Conservation (phyloP, 1,284 basidiomycete genomes). For the Exsudoporus floridanus region DNA sequence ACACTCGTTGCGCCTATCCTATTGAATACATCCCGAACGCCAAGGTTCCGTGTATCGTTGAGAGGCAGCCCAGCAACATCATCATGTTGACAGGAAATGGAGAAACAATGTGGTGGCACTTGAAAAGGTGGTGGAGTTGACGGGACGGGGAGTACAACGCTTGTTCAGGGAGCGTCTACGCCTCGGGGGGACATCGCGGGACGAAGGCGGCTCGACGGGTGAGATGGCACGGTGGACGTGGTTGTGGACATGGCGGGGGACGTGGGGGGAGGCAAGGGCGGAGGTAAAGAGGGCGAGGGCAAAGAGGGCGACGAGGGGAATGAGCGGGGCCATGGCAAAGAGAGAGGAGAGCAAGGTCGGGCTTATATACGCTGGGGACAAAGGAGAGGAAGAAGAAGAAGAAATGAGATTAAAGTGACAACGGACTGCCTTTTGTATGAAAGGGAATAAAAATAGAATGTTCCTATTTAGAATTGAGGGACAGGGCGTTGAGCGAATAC, state of each 20-base stretch:
- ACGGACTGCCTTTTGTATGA: background rate
- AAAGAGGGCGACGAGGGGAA: conserved; percentile 45
- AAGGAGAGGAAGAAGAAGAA: background rate
- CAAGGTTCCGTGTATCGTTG: conserved; percentile 85
- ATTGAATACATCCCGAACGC: conserved; percentile 98
- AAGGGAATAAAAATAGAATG: too few species aligned
- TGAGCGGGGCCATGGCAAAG: conserved; percentile 46
- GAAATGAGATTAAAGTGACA: too few species aligned
- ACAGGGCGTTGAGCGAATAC: conserved; percentile 40
- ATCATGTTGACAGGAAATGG: conserved; percentile 99
- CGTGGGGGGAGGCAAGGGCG: conserved; percentile 49
- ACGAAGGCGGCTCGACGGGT: conserved; percentile 26
- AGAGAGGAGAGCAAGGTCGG: background rate
- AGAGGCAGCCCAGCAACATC: conserved; percentile 89
- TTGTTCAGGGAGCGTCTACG: conserved; percentile 41
- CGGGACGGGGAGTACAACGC: conserved; percentile 40
- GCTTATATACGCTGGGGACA: conserved; percentile 10
- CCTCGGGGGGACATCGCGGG: background rate
- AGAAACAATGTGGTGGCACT: too few species aligned
- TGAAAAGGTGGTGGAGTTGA: conserved; percentile 17
- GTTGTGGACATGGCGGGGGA: conserved; percentile 33
- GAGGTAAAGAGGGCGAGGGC: conserved; percentile 44
- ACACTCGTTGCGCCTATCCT: conserved; percentile 97
- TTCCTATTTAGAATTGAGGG: background rate
- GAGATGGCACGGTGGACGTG: conserved; percentile 37